Conservation (phyloP, 2,329 filamentous ascomycete genomes). For the Colletotrichum acutatum region DNA sequence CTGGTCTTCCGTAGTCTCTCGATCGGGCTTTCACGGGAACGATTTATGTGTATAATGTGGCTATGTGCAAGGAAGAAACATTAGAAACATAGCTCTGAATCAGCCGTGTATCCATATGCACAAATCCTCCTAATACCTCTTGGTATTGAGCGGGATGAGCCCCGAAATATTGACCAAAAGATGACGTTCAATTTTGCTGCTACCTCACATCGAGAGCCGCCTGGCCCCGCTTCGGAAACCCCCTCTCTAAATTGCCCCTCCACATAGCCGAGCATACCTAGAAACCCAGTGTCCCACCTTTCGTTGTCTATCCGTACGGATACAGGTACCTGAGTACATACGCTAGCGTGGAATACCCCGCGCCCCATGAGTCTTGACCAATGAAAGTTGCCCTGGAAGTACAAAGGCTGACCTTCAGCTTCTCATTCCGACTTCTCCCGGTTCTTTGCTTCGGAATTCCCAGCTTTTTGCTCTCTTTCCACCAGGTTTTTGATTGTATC, state of each 20-base stretch:
- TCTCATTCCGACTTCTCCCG: conserved; percentile 34
- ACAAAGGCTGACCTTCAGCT: conserved; percentile 19
- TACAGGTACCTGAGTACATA: not conserved
- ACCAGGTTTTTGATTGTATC: not conserved
- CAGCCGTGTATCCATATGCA: not conserved
- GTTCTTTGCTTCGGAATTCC: not conserved
- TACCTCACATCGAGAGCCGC: conserved; percentile 28
- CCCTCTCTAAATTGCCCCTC: not conserved
- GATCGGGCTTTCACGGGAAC: conserved; percentile 32
- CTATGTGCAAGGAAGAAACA: not conserved
- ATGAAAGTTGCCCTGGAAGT: conserved; percentile 13
- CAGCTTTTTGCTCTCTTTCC: not conserved
- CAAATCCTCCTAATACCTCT: not conserved
- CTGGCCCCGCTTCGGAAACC: conserved; percentile 19
- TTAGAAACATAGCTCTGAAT: not conserved
- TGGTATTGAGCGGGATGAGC: not conserved
- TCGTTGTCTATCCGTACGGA: not conserved
- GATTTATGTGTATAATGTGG: not conserved
- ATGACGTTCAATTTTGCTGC: conserved; percentile 34
- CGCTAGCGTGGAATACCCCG: conserved; percentile 25
- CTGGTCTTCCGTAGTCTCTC: not conserved
- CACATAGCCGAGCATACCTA: conserved; percentile 4
- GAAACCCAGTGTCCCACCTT: not conserved
- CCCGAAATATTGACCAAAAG: conserved; percentile 30
- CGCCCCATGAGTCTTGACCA: conserved; percentile 12